Percentiles rank a stretch among this genome's conserved stretches.
Conservation (phyloP, 306 rosid genomes). For the Cucurbita maxima region DNA sequence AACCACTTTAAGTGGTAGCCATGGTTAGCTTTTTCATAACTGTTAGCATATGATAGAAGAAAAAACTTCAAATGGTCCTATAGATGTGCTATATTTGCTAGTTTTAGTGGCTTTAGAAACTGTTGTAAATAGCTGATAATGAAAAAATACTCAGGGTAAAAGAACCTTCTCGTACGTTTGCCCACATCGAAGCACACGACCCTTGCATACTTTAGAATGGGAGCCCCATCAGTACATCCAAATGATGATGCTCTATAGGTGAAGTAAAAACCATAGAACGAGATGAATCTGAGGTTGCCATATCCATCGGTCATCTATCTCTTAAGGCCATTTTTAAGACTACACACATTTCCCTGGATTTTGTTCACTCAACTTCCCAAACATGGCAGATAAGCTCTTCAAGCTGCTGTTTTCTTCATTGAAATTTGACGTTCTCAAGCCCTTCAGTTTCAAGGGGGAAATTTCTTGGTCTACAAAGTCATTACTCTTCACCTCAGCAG, state of each 20-base stretch:
- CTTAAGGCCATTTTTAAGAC: background rate
- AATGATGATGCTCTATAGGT: background rate
- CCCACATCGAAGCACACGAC: background rate
- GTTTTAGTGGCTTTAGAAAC: background rate
- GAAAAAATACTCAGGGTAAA: background rate
- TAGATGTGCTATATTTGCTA: background rate
- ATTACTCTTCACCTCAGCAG: constrained; percentile 31
- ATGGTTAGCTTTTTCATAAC: background rate
- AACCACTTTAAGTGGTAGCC: background rate
- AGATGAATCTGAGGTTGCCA: background rate
- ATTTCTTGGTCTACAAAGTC: constrained; percentile 36
- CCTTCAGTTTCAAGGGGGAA: constrained; percentile 51
- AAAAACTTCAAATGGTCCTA: background rate
- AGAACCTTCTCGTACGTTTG: background rate
- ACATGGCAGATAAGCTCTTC: constrained; percentile 57
- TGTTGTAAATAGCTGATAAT: background rate
- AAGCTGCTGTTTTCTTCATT: constrained; percentile 81
- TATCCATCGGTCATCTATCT: background rate
- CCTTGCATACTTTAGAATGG: no score
- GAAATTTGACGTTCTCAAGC: constrained; percentile 54
- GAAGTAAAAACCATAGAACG: background rate
- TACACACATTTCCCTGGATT: background rate
- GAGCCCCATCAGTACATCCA: background rate
- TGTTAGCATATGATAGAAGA: background rate
- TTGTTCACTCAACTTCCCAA: constrained; percentile 30